Conservation (phyloP, 2,329 filamentous ascomycete species). For the Verticillium tricorpus region DNA sequence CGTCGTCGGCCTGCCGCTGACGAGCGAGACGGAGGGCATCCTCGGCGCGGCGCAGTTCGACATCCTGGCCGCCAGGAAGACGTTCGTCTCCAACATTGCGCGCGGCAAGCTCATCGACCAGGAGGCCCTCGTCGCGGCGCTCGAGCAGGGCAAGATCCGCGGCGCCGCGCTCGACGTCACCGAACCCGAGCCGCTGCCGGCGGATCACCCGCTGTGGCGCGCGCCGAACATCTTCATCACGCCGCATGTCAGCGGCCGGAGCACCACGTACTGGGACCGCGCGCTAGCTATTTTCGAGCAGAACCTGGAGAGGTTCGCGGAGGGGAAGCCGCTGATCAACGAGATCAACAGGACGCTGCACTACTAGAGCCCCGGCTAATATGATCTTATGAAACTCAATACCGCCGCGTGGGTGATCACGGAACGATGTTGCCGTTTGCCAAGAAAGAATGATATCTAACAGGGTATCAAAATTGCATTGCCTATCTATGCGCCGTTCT, state of each 20-base stretch:
- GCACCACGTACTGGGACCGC: conserved; percentile 33
- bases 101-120: conserved; percentile 50
- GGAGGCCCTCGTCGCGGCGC: conserved; percentile 53
- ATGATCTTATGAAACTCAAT: background rate
- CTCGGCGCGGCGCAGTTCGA: conserved; percentile 48
- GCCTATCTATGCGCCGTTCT: background rate
- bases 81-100: conserved; percentile 68
- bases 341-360: conserved; percentile 28
- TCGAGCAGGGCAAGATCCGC: conserved; percentile 39
- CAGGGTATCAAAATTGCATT: background rate
- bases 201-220: conserved; percentile 64
- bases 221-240: conserved; percentile 64
- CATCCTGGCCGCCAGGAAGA: conserved; percentile 38
- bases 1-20: conserved; percentile 48
- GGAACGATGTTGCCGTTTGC: background rate
- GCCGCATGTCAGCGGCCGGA: conserved; percentile 42
- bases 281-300: conserved; percentile 35
- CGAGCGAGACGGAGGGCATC: conserved; percentile 39
- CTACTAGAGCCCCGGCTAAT: background rate
- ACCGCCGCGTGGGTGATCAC: background rate
- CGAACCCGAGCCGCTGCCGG: conserved; percentile 71
- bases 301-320: conserved; percentile 33
- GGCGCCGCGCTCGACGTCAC: conserved; percentile 77
- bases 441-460: too few relatives aligned
- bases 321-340: conserved; percentile 34